Conservation (phyloP, 148 eudicot genomes). For the Vaccinium macrocarpon region DNA sequence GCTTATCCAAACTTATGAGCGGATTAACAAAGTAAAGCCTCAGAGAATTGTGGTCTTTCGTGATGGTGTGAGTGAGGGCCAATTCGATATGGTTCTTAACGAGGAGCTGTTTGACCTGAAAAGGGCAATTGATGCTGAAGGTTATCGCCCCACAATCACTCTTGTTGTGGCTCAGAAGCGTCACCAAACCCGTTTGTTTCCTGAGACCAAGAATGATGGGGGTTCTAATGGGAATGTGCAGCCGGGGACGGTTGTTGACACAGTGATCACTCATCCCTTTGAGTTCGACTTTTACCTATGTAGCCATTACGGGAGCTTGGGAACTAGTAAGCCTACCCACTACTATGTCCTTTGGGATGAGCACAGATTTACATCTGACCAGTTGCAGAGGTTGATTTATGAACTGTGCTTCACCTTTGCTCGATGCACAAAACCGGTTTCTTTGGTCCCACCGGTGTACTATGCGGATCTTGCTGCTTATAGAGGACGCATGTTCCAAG, state of each 20-base stretch:
- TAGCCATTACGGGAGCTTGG: constrained; percentile 48
- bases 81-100: constrained; percentile 49
- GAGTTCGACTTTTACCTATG: constrained; percentile 50
- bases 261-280: constrained; percentile 37
- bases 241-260: constrained; percentile 57
- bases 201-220: constrained; percentile 23
- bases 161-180: constrained; percentile 52
- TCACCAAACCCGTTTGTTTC: constrained; percentile 49
- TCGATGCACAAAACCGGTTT: constrained; percentile 50
- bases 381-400: constrained; percentile 44
- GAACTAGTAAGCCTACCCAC: constrained; percentile 58
- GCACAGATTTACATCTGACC: constrained; percentile 37
- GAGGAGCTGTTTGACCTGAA: constrained; percentile 42
- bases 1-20: constrained; percentile 31
- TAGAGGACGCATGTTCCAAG: constrained; percentile 49
- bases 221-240: constrained; percentile 32
- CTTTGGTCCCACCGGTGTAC: constrained; percentile 54
- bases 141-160: constrained; percentile 39
- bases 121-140: constrained; percentile 18
- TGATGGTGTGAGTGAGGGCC: constrained; percentile 57
- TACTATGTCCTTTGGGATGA: constrained; percentile 47
- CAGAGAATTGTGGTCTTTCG: constrained; percentile 46
- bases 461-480: constrained; percentile 58
- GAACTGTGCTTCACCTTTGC: constrained; percentile 52
- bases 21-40: constrained; percentile 34